Conservation (phyloP, 768 basidiomycete species). For the Boletus reticulatus region DNA sequence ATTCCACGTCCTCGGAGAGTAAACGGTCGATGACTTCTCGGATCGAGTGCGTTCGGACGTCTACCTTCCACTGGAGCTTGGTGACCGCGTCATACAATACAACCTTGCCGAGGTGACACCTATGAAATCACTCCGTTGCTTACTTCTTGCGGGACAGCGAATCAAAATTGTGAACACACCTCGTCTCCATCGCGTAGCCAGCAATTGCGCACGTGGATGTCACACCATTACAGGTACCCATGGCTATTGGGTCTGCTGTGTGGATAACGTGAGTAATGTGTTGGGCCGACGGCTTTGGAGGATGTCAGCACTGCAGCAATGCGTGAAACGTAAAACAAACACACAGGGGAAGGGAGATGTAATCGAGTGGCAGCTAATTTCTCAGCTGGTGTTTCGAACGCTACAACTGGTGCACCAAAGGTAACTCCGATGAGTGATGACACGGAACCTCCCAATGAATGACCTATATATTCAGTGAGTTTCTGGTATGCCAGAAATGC, state of each 20-base stretch:
- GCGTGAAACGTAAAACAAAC: constrained; percentile 18
- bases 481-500: background rate
- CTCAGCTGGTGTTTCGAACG: constrained; percentile 86
- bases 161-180: constrained; percentile 28
- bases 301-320: background rate
- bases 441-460: constrained; percentile 84
- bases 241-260: constrained; percentile 91
- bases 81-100: constrained; percentile 85
- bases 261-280: constrained; percentile 89
- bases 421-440: constrained; percentile 83
- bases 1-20: constrained; percentile 52
- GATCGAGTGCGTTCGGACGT: constrained; percentile 70
- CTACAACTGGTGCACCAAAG: constrained; percentile 90
- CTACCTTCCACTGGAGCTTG: constrained; percentile 76
- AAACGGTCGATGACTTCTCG: constrained; percentile 67
- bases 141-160: background rate
- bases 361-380: constrained; percentile 68
- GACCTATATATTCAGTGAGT: constrained; percentile 33
- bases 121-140: constrained; percentile 9
- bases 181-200: constrained; percentile 84
- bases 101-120: constrained; percentile 87
- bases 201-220: constrained; percentile 75
- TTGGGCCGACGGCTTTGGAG: constrained; percentile 57
- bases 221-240: constrained; percentile 78
- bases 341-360: constrained; percentile 83